Evolutionary conservation across 169 alveolate genomes (phyloP), one percentile per base, ranked within the genome.

Genomic region (Toxoplasma gondii): DNA sequence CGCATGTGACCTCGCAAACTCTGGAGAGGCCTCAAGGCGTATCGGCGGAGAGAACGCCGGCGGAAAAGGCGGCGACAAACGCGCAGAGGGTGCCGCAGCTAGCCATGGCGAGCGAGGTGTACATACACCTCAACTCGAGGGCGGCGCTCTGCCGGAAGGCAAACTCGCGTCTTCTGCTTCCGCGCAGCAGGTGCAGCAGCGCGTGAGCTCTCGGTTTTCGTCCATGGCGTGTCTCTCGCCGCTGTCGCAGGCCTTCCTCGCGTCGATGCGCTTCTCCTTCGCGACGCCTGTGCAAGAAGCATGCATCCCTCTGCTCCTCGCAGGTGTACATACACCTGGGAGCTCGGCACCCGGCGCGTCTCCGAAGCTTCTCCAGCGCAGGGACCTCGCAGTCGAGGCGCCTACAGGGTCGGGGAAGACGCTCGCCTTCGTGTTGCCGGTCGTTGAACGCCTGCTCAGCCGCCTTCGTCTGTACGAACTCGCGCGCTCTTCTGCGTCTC

Each of bases 361-460:
- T 36, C 4, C 41, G n/a, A 41, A 4, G 53, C 58, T 39, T 22
- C 94, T 98, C 29, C 96, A 96, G n/a, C 99, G 98, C 39, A 96
- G 98, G 88, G 99, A 98, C 95, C 69, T 91, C 4, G 78, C 93
- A n/a, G 92, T 88, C 4, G 93, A 91, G 86, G 94, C 95, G 2
- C 83, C 97, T 81, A 98, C 99, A 5, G 99, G 99, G n/a, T 96
- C 98, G 95, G 99, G 99, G 24, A 98, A 98, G 96, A 98, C 99
- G 0, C 96, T 98, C 38, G 96, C 98, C 29, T 98, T 97, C 91
- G 94, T 98, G 29, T 82, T 98, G 36, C 99, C 99, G 98, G 98
- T 92, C 90, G 31, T 86, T 16, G 70, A 44, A n/a, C 31, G 92
- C 39, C 43, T 86, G 29, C 70, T 86, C 58, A 12, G 45, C 49